These are phyloP conservation scores for Castanea sativa DNA, from an alignment of 306 rosid genomes.

Conservation along the genomic window DNA sequence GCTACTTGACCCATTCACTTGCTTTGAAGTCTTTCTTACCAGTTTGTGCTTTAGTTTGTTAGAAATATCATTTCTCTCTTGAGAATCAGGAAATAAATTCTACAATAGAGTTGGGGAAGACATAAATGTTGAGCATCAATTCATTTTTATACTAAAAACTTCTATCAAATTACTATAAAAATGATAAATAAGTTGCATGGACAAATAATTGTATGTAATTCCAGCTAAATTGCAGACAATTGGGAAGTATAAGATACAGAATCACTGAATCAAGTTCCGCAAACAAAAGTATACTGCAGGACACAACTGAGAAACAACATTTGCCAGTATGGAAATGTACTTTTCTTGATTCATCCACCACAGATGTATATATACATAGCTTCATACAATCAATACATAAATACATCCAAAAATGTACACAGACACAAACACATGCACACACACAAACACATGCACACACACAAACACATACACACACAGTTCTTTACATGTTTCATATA, in stretches of 20 bases:
- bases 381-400: too few species aligned
- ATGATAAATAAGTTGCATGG: not conserved
- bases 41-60: conserved; percentile 15
- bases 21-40: conserved; percentile 18
- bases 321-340: too few species aligned
- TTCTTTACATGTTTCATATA: too few species aligned
- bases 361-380: too few species aligned
- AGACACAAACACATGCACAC: too few species aligned
- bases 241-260: too few species aligned
- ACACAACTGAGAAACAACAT: too few species aligned
- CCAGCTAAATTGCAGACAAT: not conserved
- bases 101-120: conserved; percentile 7
- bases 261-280: too few species aligned
- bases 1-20: conserved; percentile 19
- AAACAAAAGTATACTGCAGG: too few species aligned
- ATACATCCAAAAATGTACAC: too few species aligned
- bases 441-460: rapidly evolving
- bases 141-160: not conserved
- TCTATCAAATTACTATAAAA: not conserved
- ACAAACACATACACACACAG: too few species aligned
- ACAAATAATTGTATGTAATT: not conserved
- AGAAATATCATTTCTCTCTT: conserved; percentile 10
- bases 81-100: conserved; percentile 21
- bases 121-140: not conserved
- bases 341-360: too few species aligned